These are phyloP conservation scores for Pleurotus pulmonarius DNA, from an alignment of 768 basidiomycete genomes.

Conservation along the genomic window DNA sequence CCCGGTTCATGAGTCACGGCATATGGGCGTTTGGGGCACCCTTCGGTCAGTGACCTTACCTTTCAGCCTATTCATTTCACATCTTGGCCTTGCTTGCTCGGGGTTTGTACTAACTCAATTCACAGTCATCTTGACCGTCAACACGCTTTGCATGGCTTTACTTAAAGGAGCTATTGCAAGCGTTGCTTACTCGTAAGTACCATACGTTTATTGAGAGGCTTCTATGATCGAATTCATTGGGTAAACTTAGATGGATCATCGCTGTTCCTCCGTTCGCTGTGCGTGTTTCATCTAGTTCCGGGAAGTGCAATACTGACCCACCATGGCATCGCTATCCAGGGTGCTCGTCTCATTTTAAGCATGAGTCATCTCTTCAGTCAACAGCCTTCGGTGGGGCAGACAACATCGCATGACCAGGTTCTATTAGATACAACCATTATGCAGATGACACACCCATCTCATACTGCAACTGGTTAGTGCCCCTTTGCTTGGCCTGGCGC, in stretches of 20 bases:
- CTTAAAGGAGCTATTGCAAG: conserved; percentile 14
- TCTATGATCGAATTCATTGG: not conserved
- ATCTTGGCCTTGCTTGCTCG: too few relatives aligned
- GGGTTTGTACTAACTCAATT: not conserved
- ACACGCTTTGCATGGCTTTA: conserved; percentile 14
- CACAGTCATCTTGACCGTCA: conserved; percentile 14
- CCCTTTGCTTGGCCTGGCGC: not conserved
- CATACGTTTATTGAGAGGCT: not conserved
- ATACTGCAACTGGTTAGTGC: not conserved
- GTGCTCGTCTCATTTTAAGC: conserved; percentile 21
- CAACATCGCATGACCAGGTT: not conserved
- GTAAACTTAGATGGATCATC: conserved; percentile 16
- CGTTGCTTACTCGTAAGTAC: conserved; percentile 18
- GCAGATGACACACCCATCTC: not conserved
- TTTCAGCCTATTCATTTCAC: not conserved
- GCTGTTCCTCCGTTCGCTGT: conserved; percentile 21
- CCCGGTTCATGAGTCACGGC: conserved; percentile 21
- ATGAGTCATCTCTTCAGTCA: conserved; percentile 18
- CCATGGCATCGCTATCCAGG: conserved; percentile 7
- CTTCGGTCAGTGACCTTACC: conserved; percentile 12
- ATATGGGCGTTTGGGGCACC: conserved; percentile 22
- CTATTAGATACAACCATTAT: not conserved
- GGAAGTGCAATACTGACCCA: not conserved
- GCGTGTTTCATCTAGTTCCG: not conserved
- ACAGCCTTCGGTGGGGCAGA: not conserved